These are phyloP conservation scores for Alternaria triticimaculans DNA, from an alignment of 2,329 filamentous ascomycete genomes.

Conservation along the genomic window DNA sequence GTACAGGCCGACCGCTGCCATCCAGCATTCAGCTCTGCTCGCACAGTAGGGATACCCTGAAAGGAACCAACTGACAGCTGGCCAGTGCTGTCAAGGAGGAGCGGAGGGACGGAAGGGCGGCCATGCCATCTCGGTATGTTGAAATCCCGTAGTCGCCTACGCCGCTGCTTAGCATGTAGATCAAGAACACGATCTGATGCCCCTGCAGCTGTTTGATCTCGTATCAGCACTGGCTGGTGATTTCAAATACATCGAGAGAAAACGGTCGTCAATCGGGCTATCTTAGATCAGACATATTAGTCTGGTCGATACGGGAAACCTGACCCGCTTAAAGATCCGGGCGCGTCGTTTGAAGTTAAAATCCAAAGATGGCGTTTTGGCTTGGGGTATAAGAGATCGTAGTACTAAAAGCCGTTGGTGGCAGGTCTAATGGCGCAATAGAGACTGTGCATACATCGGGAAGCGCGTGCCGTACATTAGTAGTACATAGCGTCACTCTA, in stretches of 20 bases:
- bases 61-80: neutral
- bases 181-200: constrained; percentile 1
- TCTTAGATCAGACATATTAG: neutral
- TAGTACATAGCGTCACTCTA: constrained; percentile 3
- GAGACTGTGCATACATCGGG: constrained; percentile 1
- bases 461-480: constrained; percentile 1
- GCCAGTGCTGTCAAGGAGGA: neutral
- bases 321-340: neutral
- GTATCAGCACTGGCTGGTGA: neutral
- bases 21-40: neutral
- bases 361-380: constrained; percentile 21
- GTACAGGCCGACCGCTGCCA: neutral
- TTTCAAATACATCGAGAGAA: neutral
- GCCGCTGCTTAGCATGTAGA: constrained; percentile 3
- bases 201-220: constrained; percentile 1
- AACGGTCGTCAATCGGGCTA: constrained; percentile 2
- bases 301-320: constrained; percentile 4
- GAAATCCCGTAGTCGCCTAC: constrained; percentile 2
- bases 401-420: constrained; percentile 29
- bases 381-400: constrained; percentile 20
- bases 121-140: constrained; percentile 5
- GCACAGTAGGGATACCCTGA: neutral
- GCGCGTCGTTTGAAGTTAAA: constrained; percentile 3
- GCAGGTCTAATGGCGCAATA: constrained; percentile 12
- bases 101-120: neutral